Conservation (phyloP, 164 flowering plant genomes). For the Liriodendron chinense region DNA sequence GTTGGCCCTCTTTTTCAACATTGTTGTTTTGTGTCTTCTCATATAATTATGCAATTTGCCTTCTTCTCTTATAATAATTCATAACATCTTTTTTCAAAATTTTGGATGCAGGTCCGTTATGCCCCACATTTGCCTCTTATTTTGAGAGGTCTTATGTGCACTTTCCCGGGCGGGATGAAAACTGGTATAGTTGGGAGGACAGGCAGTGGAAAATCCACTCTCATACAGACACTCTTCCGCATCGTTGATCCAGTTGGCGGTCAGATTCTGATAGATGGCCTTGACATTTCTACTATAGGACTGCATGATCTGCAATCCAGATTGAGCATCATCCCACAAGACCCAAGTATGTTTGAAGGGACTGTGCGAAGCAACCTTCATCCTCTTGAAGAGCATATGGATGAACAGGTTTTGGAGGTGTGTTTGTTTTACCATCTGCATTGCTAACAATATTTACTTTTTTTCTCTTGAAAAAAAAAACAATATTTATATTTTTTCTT, state of each 20-base stretch:
- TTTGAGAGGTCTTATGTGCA: conserved; percentile 34
- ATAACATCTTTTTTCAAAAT: background rate
- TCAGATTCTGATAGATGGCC: conserved; percentile 35
- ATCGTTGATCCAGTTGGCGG: conserved; percentile 41
- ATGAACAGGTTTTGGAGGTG: conserved; percentile 49
- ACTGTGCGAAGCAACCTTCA: conserved; percentile 38
- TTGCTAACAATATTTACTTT: background rate
- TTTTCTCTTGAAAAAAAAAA: too few relatives aligned
- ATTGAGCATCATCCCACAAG: conserved; percentile 45
- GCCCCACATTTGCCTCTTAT: conserved; percentile 43
- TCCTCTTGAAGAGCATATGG: conserved; percentile 36
- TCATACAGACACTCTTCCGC: conserved; percentile 38
- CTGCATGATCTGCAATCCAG: conserved; percentile 42
- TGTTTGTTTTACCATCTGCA: background rate
- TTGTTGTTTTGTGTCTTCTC: background rate
- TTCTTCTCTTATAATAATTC: too few relatives aligned
- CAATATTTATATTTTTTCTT: background rate
- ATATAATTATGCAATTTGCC: too few relatives aligned
- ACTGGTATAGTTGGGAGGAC: conserved; percentile 46
- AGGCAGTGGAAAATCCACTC: conserved; percentile 46
- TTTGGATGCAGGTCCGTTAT: conserved; percentile 34
- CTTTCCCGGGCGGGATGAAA: conserved; percentile 33
- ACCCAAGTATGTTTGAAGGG: conserved; percentile 48
- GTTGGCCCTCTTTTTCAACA: background rate
- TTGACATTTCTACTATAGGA: conserved; percentile 37